These are phyloP conservation scores for Thuidium tamariscinum DNA, from an alignment of 225 moss, liverwort and hornwort species.

Conservation along the genomic window DNA sequence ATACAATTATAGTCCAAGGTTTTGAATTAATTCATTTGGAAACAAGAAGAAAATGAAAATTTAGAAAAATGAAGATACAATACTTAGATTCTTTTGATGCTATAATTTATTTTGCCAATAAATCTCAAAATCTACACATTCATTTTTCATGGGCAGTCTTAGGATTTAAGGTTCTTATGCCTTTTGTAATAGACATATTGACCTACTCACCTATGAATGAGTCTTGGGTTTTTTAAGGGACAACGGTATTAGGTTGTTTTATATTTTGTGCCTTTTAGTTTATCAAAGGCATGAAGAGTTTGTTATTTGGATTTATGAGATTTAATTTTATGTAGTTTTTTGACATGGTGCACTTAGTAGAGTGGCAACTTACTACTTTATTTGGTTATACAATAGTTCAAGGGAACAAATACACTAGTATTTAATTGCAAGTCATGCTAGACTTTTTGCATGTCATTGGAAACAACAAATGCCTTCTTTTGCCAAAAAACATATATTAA, in stretches of 20 bases:
- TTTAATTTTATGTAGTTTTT: not conserved
- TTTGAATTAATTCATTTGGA: not conserved
- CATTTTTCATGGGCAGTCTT: accelerated
- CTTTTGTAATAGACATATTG: not conserved
- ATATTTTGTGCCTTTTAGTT: not conserved
- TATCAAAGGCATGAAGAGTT: accelerated
- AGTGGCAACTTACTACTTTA: accelerated
- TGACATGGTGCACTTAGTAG: not conserved
- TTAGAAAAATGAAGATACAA: not conserved
- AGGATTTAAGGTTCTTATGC: not conserved
- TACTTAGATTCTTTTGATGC: too few species aligned
- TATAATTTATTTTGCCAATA: not conserved
- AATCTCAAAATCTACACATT: not conserved
- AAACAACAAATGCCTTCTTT: too few species aligned
- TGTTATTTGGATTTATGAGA: not conserved
- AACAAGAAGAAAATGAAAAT: not conserved
- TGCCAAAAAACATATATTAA: accelerated
- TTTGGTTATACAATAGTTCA: not conserved
- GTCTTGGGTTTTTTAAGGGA: accelerated
- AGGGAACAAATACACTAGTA: not conserved
- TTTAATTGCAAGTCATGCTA: not conserved
- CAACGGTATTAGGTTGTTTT: not conserved
- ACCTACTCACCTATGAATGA: not conserved
- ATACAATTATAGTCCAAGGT: not conserved
- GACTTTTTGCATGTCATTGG: not conserved